phyloP scores from a whole-genome alignment of 169 alveolate genomes.

The Eimeria praecox region DNA sequence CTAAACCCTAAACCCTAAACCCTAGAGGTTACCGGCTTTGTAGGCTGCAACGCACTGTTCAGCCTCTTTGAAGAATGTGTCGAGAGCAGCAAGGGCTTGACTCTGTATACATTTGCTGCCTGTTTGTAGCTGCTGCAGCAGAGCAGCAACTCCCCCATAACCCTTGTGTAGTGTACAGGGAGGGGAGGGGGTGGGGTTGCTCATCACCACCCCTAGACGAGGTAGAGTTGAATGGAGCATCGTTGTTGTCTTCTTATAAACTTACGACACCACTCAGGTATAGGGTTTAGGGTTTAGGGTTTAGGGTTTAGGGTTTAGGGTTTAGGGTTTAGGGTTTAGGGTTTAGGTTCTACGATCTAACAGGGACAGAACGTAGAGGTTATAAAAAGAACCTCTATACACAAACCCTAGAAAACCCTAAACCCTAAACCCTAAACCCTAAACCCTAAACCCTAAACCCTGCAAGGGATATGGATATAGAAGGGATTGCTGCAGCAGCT shows the following conservation, averaged over 20 bases:
- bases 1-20: constrained; percentile 27
- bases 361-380: not conserved
- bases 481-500: not conserved
- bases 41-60: constrained; percentile 52
- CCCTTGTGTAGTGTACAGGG: constrained; percentile 27
- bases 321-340: not conserved
- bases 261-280: not conserved
- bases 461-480: not conserved
- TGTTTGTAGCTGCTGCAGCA: constrained; percentile 9
- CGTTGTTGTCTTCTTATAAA: not conserved
- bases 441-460: constrained; percentile 16
- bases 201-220: not conserved
- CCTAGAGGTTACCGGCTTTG: constrained; percentile 20
- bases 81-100: constrained; percentile 2
- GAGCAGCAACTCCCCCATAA: constrained; percentile 38
- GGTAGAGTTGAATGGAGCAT: constrained; percentile 22
- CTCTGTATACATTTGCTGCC: constrained; percentile 35
- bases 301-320: not conserved
- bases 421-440: constrained; percentile 1
- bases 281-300: not conserved
- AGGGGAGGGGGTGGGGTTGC: constrained; percentile 59
- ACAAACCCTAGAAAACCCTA: not conserved
- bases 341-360: not conserved
- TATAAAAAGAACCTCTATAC: not conserved
- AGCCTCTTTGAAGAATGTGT: not conserved